Base-by-base conservation (phyloP, 306 rosid species). In the Astragalus glycyphyllos region DNA sequence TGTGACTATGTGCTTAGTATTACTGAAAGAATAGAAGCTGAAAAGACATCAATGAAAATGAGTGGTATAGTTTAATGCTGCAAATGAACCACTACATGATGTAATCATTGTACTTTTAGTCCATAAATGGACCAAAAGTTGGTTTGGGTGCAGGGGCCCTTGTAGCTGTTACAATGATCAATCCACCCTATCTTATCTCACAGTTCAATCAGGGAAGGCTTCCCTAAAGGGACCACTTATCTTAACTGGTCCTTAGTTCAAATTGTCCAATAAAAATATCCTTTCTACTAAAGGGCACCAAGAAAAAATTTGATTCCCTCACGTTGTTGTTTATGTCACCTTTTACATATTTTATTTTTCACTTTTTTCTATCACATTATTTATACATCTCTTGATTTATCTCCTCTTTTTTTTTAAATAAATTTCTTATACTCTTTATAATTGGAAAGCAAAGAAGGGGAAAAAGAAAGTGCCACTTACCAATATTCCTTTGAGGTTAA, bases 401-500 rank as follows among this genome's bases (percentile, higher is more conserved):
- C 23, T 20, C 23, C 23, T 20, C 23, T 0, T 20, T 20, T 20
- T 20, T 20, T 20, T 20, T n/a, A n/a, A 20, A 20, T 20, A 20
- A 20, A 20, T 20, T 20, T 20, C 23, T 20, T 20, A 20, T 20
- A 2, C 23, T 20, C 23, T 2, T 20, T 40, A 9, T 40, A 40
- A 40, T 40, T 40, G 45, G 45, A 40, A 40, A 40, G 45, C 11
- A 40, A 40, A 35, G 45, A 4, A 35, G 23, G 10, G 42, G 5
- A 73, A 7, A 12, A 32, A 14, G 37, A 65, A 13, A 3, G 35
- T 0, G 15, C 1, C 11, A 75, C 85, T 15, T 89, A 94, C 99
- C 57, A 91, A 59, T 71, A 91, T 89, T 50, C 99, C 99, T 77
- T 89, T 91, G 83, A 94, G 94, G 77, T 91, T 94, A 79, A 91